A percentile compares a stretch with the other conserved stretches of the same genome.
Conservation (phyloP, 148 eudicot genomes). For the Drosera capensis region DNA sequence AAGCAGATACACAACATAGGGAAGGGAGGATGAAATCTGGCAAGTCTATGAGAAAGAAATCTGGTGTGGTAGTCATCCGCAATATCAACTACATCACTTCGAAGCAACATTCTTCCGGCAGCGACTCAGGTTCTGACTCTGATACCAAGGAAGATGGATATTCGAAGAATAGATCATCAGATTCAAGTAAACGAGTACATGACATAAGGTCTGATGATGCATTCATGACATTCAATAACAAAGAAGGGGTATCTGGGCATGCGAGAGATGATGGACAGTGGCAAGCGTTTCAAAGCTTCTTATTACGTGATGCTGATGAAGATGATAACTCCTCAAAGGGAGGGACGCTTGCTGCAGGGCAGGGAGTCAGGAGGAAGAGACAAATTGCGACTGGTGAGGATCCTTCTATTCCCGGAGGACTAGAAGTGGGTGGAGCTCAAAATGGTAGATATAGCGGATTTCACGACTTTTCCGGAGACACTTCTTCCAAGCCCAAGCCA, state of each 20-base stretch:
- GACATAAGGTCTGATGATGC: constrained; percentile 15
- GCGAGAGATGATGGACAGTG: constrained; percentile 56
- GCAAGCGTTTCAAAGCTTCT: constrained; percentile 80
- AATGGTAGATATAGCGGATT: constrained; percentile 17
- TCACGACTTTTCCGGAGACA: constrained; percentile 24
- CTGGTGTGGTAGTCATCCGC: constrained; percentile 66
- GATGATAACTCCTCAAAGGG: constrained; percentile 25
- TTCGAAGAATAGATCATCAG: constrained; percentile 6
- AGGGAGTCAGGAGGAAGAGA: constrained; percentile 27
- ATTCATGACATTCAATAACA: constrained; percentile 11
- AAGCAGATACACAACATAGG: constrained; percentile 18
- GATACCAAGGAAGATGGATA: constrained; percentile 28
- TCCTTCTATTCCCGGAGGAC: constrained; percentile 34
- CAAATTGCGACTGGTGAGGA: constrained; percentile 23
- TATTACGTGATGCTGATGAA: constrained; percentile 59
- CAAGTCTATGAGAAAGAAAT: constrained; percentile 33
- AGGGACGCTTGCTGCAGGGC: constrained; percentile 57
- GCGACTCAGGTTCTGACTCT: constrained; percentile 38
- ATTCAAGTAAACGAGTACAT: constrained; percentile 25
- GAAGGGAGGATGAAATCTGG: constrained; percentile 35
- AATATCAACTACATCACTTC: constrained; percentile 74
- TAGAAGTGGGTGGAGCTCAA: constrained; percentile 15
- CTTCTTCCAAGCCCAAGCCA: constrained; percentile 19
- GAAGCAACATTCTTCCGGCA: constrained; percentile 32
- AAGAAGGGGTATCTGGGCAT: constrained; percentile 20